Evolutionary conservation across 2,329 filamentous ascomycete genomes (phyloP), one percentile per base, ranked within the genome.

Genomic region (Phoma sp.): DNA sequence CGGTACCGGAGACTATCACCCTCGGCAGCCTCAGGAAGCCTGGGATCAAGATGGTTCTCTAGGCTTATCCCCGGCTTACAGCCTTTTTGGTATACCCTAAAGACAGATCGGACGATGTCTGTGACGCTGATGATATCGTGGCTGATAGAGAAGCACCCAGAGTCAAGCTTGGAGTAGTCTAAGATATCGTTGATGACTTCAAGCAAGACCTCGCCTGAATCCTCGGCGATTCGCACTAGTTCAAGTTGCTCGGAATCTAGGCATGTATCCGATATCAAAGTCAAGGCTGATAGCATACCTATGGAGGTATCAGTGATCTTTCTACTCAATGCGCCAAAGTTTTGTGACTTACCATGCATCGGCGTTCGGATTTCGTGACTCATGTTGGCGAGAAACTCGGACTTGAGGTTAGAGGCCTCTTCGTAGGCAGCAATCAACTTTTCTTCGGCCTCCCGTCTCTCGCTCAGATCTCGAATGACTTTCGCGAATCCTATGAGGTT

Each of bases 151-250:
- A 87, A 85, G 29, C 78, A 80, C n/a, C 84, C 83, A 0, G 84
- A 84, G 0, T 82, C 80, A 5, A 87, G 76, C 60, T 87, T 87
- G 9, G 84, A 87, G 64, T 86, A 87, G 71, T 88, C 85, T n/a
- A 88, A 77, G 37, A 88, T 85, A 55, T 87, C 84, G 62, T 88
- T 87, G 67, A 88, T 87, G 42, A 87, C 80, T 57, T 84, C 81
- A 15, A 87, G 72, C 17, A 87, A 74, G 2, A 86, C 76, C 17
- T 81, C 78, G 2, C 83, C 84, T 0, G 84, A 87, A 50, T 86
- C 83, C 59, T 84, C 79, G 48, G 87, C 83, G 38, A 87, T 83
- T 32, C 77, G 76, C 1, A 82, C 79, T 33, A 82, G 81, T 51
- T 87, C 84, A 17, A 78, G 77, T 66, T 87, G 85, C 33, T 84